Conservation (phyloP, 768 basidiomycete genomes). For the Obba rivulosa region DNA sequence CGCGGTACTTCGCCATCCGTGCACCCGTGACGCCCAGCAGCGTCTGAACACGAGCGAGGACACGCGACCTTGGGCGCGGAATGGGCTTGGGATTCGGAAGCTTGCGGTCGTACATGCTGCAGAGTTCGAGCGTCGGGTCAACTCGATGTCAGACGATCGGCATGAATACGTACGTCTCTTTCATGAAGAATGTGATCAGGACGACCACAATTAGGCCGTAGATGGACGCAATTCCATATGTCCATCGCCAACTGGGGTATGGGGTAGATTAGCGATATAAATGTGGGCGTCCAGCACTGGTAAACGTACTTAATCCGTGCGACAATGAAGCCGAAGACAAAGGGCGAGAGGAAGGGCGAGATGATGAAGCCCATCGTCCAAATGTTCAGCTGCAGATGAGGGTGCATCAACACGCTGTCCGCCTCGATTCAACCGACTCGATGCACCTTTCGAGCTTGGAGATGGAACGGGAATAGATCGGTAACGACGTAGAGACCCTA, state of each 20-base stretch:
- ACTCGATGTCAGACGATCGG: not conserved
- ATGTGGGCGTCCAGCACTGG: no score
- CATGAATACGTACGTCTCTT: slow-evolving; percentile 50
- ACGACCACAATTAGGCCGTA: slow-evolving; percentile 51
- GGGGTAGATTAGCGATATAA: not conserved
- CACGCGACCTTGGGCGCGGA: slow-evolving; percentile 35
- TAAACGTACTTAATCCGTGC: slow-evolving; percentile 38
- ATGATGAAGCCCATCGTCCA: slow-evolving; percentile 75
- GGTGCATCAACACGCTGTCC: not conserved
- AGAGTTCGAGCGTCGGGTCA: not conserved
- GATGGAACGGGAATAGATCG: slow-evolving; percentile 11
- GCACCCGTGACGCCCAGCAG: slow-evolving; percentile 59
- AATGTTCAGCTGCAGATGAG: slow-evolving; percentile 43
- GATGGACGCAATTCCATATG: slow-evolving; percentile 60
- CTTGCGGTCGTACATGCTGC: slow-evolving; percentile 58
- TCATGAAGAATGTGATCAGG: slow-evolving; percentile 53
- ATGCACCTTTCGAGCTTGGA: slow-evolving; percentile 11
- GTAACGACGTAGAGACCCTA: slow-evolving; percentile 11
- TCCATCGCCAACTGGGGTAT: slow-evolving; percentile 59
- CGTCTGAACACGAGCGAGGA: slow-evolving; percentile 51
- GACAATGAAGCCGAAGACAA: slow-evolving; percentile 63
- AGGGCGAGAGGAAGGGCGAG: slow-evolving; percentile 60
- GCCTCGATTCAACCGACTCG: no score
- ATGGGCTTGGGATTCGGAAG: slow-evolving; percentile 36
- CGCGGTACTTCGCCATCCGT: slow-evolving; percentile 52